Conservation (phyloP, 2,329 filamentous ascomycete species). For the Fusarium sp. region DNA sequence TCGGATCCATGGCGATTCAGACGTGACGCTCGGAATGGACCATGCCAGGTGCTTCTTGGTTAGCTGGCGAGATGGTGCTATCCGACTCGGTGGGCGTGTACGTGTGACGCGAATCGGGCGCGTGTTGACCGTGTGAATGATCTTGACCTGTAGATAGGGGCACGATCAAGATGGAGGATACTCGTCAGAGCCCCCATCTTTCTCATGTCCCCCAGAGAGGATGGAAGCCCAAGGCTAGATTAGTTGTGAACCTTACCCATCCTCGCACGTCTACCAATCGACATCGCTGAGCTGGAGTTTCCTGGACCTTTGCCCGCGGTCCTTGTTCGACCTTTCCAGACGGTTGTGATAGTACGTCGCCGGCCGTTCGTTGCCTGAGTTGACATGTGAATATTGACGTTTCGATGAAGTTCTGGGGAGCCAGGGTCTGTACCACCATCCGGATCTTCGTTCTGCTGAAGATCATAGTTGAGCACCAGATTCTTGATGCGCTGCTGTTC, state of each 20-base stretch:
- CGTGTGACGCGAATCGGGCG: not conserved
- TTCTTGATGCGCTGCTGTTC: constrained; percentile 99
- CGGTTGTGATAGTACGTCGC: constrained; percentile 63
- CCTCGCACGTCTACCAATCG: constrained; percentile 79
- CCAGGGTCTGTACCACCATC: constrained; percentile 69
- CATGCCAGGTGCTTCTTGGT: not conserved
- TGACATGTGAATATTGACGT: constrained; percentile 61
- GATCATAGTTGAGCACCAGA: constrained; percentile 94
- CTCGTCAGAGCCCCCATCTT: constrained; percentile 1
- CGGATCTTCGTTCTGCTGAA: constrained; percentile 82
- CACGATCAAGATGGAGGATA: not conserved
- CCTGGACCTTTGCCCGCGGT: constrained; percentile 82
- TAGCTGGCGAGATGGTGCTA: not conserved
- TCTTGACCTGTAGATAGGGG: not conserved
- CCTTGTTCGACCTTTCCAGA: constrained; percentile 66
- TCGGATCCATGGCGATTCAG: not conserved
- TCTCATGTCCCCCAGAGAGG: constrained; percentile 17
- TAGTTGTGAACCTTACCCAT: constrained; percentile 28
- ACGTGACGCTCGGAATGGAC: not conserved
- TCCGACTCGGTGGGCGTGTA: not conserved
- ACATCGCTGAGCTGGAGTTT: constrained; percentile 97
- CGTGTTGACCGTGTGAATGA: not conserved
- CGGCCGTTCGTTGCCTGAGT: constrained; percentile 62
- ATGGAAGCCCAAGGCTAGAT: constrained; percentile 16
- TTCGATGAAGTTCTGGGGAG: constrained; percentile 18